Percentiles rank a stretch among this genome's conserved stretches.
Conservation (phyloP, 805 yeast genomes). For the Wickerhamiella nectarea region DNA sequence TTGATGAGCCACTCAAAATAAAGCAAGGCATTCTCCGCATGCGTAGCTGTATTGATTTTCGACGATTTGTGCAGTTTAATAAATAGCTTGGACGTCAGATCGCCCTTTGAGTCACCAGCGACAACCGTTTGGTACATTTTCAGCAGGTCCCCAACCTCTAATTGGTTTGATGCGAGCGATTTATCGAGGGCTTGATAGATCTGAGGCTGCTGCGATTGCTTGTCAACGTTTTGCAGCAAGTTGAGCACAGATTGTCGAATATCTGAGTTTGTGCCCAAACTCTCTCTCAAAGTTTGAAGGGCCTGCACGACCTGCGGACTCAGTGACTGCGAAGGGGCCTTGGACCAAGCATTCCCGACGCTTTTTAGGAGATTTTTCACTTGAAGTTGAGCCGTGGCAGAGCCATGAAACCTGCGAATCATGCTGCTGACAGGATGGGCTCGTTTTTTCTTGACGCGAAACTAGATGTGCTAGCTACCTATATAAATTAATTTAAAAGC, state of each 20-base stretch:
- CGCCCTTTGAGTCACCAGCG: conserved; percentile 5
- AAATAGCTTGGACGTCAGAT: conserved; percentile 17
- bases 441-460: neutral
- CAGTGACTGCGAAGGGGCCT: neutral
- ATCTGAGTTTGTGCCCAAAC: neutral
- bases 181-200: conserved; percentile 14
- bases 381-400: neutral
- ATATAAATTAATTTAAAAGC: conserved; percentile 5
- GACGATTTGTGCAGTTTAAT: conserved; percentile 16
- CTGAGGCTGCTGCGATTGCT: conserved; percentile 11
- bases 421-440: neutral
- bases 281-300: conserved; percentile 4
- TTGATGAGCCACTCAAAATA: conserved; percentile 17
- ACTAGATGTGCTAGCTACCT: neutral
- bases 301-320: conserved; percentile 5
- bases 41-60: conserved; percentile 4
- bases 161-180: conserved; percentile 10
- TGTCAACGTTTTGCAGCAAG: conserved; percentile 7
- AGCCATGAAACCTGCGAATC: neutral
- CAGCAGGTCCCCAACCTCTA: conserved; percentile 5
- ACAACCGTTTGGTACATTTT: conserved; percentile 15
- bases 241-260: conserved; percentile 1
- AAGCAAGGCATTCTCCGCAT: conserved; percentile 17
- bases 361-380: conserved; percentile 4
- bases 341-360: conserved; percentile 2